These are phyloP conservation scores for Kluyveromyces marxianus DNA, from an alignment of 1,139 yeast species.

Conservation along the genomic window DNA sequence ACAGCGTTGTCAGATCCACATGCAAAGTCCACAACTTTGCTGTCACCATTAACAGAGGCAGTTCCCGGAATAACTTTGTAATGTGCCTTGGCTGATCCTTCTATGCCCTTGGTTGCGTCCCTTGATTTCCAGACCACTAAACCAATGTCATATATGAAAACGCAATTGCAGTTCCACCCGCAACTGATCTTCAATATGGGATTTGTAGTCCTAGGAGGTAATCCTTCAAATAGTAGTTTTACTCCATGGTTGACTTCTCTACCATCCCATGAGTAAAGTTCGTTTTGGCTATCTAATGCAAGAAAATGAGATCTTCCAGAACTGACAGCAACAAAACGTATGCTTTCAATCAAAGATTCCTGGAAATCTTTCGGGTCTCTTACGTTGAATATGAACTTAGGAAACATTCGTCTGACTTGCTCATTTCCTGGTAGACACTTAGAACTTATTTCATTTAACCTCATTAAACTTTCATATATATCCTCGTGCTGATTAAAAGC, in stretches of 20 bases:
- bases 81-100: slow-evolving; percentile 32
- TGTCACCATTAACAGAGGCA: slow-evolving; percentile 24
- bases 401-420: slow-evolving; percentile 24
- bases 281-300: slow-evolving; percentile 48
- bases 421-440: slow-evolving; percentile 23
- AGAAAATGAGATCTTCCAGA: slow-evolving; percentile 64
- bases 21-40: slow-evolving; percentile 47
- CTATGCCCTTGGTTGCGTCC: slow-evolving; percentile 28
- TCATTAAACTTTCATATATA: slow-evolving; percentile 20
- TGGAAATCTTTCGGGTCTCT: slow-evolving; percentile 9
- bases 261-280: slow-evolving; percentile 60
- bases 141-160: slow-evolving; percentile 45
- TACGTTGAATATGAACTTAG: slow-evolving; percentile 20
- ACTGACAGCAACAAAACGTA: slow-evolving; percentile 42
- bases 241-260: slow-evolving; percentile 40
- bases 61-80: slow-evolving; percentile 40
- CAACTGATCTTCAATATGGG: slow-evolving; percentile 46
- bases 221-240: slow-evolving; percentile 35
- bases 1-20: slow-evolving; percentile 45
- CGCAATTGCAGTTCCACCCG: slow-evolving; percentile 64
- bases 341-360: slow-evolving; percentile 14
- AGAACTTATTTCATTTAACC: slow-evolving; percentile 16
- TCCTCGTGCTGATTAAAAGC: slow-evolving; percentile 14
- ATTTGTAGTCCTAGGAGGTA: slow-evolving; percentile 19
- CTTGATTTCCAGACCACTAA: slow-evolving; percentile 55